Evolutionary conservation across 1,284 basidiomycete genomes (phyloP).

Genomic region (Chondrostereum purpureum): DNA sequence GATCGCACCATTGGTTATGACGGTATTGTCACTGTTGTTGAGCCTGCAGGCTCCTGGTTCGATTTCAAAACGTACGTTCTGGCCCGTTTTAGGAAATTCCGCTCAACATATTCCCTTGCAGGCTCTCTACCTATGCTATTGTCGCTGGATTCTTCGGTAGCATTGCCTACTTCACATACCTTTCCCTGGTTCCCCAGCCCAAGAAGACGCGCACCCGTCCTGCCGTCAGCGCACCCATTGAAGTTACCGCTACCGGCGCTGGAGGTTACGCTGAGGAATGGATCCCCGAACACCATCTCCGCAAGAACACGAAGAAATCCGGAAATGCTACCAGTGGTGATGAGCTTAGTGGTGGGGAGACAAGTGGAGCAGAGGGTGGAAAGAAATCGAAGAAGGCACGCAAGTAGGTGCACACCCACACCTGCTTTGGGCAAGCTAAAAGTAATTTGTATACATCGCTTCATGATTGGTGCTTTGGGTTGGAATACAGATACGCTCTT

Average conservation of each 20-base stretch:
- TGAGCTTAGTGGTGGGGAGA: constrained; percentile 56
- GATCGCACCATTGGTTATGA: constrained; percentile 72
- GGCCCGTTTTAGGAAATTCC: background rate
- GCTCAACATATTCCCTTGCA: constrained; percentile 20
- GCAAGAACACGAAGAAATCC: constrained; percentile 57
- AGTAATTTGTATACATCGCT: too few species aligned
- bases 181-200: constrained; percentile 57
- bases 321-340: constrained; percentile 52
- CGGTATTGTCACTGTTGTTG: constrained; percentile 75
- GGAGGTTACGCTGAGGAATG: constrained; percentile 85
- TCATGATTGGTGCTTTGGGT: too few species aligned
- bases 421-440: too few species aligned
- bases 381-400: constrained; percentile 43
- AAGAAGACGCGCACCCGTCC: constrained; percentile 45
- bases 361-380: constrained; percentile 51
- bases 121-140: constrained; percentile 73
- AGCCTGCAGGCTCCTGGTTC: constrained; percentile 73
- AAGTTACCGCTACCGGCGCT: constrained; percentile 62
- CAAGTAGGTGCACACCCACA: too few species aligned
- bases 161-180: constrained; percentile 62
- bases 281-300: constrained; percentile 85
- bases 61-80: constrained; percentile 72
- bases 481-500: too few species aligned
- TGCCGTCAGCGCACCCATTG: constrained; percentile 49
- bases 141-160: constrained; percentile 61